Evolutionary conservation across 345 rosid species (phyloP), one percentile per base, ranked within the genome.

Genomic region (Rhizophora apiculata): DNA sequence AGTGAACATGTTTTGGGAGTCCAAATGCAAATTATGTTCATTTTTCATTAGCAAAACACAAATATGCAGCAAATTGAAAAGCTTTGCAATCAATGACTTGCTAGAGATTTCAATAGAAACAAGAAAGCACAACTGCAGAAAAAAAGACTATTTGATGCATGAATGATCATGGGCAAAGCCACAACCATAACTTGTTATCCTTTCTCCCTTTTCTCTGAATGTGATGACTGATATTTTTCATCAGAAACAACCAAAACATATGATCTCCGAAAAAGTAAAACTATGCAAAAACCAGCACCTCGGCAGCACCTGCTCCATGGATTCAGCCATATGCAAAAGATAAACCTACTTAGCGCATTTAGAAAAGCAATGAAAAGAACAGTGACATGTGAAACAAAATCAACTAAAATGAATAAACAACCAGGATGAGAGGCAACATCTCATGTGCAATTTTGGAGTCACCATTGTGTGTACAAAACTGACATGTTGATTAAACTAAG

Each of bases 321-420:
- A 43, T 39, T 29, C 27, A 62, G 46, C 63, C 43, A 21, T 36
- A 66, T 51, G 4, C 63, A 60, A 61, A 16, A 18, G 53, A 64
- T 30, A 29, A 19, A 48, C 20, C 48, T 37, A 20, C 63, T 37
- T 19, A 6, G 21, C 16, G n/a, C 13, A 63, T 31, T 10, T 21
- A 71, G 60, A 59, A 4, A 29, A 37, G 63, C n/a, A 56, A 20
- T 51, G 39, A 20, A 22, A 37, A 64, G 59, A 48, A 15, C n/a
- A 56, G 62, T 22, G 43, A 16, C 29, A 34, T n/a, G 31, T 21
- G 62, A 19, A 60, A 64, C 31, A n/a, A n/a, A 48, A 58, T 27
- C 46, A 16, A 16, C 8, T 70, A 20, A 18, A 71, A n/a, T 29
- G 20, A 69, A 49, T 6, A 75, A 43, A 30, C 49, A 43, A 36